A percentile compares a stretch with the other conserved stretches of the same genome.
These are phyloP conservation scores for Macadamia integrifolia DNA, from an alignment of 164 flowering plant species.

Conservation along the genomic window DNA sequence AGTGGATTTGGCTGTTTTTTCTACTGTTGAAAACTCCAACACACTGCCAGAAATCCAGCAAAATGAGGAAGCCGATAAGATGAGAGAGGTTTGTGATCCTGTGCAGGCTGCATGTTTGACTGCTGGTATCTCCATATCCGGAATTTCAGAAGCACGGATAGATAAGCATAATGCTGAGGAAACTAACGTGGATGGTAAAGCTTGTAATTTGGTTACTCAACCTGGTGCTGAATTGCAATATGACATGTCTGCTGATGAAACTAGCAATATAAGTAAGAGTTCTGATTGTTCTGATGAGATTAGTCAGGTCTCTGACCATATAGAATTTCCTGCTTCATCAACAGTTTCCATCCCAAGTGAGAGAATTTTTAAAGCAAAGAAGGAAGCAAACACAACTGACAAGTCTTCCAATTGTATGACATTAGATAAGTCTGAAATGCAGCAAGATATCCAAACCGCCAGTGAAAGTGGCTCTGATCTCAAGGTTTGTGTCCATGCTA, in stretches of 20 bases:
- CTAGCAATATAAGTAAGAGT: not conserved
- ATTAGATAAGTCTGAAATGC: slow-evolving; percentile 10
- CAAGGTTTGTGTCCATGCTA: slow-evolving; percentile 1
- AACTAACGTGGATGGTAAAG: not conserved
- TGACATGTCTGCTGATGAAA: slow-evolving; percentile 7
- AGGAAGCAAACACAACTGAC: not conserved
- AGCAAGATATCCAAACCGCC: not conserved
- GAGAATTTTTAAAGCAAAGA: slow-evolving; percentile 5
- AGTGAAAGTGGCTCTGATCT: slow-evolving; percentile 1
- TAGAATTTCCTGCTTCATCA: not conserved
- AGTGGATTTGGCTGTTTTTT: not conserved
- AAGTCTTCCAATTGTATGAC: slow-evolving; percentile 5
- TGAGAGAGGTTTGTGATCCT: slow-evolving; percentile 9
- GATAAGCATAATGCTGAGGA: not conserved
- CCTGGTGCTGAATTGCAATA: slow-evolving; percentile 6
- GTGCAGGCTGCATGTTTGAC: slow-evolving; percentile 6
- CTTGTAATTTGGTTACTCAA: not conserved
- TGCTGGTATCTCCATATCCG: not conserved
- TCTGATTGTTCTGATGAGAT: not conserved
- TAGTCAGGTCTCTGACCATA: not conserved
- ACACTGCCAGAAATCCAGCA: slow-evolving; percentile 7
- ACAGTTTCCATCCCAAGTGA: not conserved
- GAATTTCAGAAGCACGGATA: not conserved
- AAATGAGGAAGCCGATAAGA: slow-evolving; percentile 6
- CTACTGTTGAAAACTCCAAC: slow-evolving; percentile 8